Base-by-base conservation (phyloP, 2,329 filamentous ascomycete species). In the Xylaria sp. region DNA sequence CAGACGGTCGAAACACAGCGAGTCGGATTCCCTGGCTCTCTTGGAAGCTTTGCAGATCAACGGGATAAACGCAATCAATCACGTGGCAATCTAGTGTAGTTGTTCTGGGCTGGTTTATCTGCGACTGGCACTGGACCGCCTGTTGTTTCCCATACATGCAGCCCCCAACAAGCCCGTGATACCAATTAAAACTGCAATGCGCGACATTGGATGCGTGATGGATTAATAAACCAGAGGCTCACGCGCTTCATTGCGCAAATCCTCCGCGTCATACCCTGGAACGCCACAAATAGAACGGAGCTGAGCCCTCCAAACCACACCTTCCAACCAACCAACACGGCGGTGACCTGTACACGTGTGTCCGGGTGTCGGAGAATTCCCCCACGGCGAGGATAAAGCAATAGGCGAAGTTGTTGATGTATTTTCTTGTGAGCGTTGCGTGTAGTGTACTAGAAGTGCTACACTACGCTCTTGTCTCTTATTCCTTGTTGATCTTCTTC, bases 401-500 rank as follows among this genome's bases (percentile, higher is more conserved):
- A 67, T 56, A 55, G 62, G 48, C 55, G 62, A 65, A 48, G 52
- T 25, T 63, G 25, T 59, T 63, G 25, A 57, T 57, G 55, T 41
- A 54, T 63, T 44, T 50, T 46, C 37, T 28, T 44, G 51, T 54
- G 51, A 34, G 55, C 54, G 54, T 34, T 34, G 44, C 46, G 55
- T 54, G 23, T 13, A 37, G n/a, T 10, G 46, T 50, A 55, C 28
- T 70, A 58, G 59, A 56, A 55, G 44, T 20, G 58, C 56, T 46
- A 44, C 51, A 61, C 56, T 46, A 44, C 51, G 23, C 23, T 37
- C 37, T 58, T 44, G 46, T 23, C 75, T 62, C 23, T 75, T 82
- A 86, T 57, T 86, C 82, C 80, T 88, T 89, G 79, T 88, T 90
- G 76, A 90, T 88, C 76, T 84, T 85, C 79, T 85, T 86, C 89